phyloP scores from a whole-genome alignment of 805 yeast genomes.

The Saccharomycopsis vini region DNA sequence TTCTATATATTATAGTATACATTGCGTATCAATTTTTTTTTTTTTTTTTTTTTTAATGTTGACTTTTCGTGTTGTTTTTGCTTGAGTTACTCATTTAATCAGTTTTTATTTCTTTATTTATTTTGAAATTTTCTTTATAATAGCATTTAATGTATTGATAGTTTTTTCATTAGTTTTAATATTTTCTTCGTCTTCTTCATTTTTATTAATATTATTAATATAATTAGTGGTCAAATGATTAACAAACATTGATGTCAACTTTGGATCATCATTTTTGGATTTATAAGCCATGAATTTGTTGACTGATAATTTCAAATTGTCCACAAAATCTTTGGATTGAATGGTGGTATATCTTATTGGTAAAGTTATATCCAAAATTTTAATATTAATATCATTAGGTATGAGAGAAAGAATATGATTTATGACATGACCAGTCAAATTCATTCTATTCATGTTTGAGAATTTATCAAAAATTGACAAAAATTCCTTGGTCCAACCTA shows the following conservation, averaged over 20 bases:
- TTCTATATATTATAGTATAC: background rate
- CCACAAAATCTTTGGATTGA: slow-evolving; percentile 40
- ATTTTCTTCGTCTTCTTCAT: slow-evolving; percentile 23
- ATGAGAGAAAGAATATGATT: slow-evolving; percentile 39
- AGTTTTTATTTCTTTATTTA: background rate
- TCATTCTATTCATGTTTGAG: slow-evolving; percentile 55
- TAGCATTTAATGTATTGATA: slow-evolving; percentile 24
- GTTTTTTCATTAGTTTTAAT: slow-evolving; percentile 17
- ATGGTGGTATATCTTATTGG: slow-evolving; percentile 49
- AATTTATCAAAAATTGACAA: slow-evolving; percentile 60
- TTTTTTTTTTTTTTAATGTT: too few relatives aligned
- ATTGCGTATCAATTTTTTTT: background rate
- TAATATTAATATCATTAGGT: slow-evolving; percentile 31
- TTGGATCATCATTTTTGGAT: slow-evolving; percentile 26
- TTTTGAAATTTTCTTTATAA: slow-evolving; percentile 23
- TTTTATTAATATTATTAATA: slow-evolving; percentile 4
- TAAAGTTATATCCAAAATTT: slow-evolving; percentile 50
- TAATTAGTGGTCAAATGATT: slow-evolving; percentile 23
- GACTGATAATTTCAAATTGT: slow-evolving; percentile 56
- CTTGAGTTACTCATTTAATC: too few relatives aligned
- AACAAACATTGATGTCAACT: slow-evolving; percentile 31
- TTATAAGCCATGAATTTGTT: slow-evolving; percentile 60
- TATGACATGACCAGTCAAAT: slow-evolving; percentile 59
- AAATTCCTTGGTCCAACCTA: slow-evolving; percentile 33
- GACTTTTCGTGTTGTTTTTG: too few relatives aligned